Evolutionary conservation across 225 moss, liverwort and hornwort species (phyloP), one percentile per base, ranked within the genome.

Genomic region (Ulota crispa): DNA sequence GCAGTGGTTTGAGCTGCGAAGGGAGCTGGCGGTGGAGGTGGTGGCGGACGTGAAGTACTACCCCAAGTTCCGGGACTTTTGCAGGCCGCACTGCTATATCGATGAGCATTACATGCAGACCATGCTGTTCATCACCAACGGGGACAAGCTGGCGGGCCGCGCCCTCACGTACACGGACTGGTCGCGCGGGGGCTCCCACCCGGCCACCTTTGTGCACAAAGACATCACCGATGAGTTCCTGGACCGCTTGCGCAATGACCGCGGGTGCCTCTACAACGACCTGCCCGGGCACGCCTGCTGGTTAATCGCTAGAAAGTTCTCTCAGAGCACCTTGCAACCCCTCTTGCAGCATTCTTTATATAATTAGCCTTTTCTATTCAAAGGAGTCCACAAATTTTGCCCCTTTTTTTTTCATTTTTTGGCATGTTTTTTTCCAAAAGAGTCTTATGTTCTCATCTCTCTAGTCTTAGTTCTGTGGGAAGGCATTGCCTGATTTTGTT

Each of bases 91-190:
- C 27, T 92, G 92, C 75, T 92, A 92, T 73, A 88, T 92, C 4
- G 92, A 92, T 52, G 92, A 92, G 84, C 92, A 92, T 70, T 92
- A 92, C 59, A 52, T 89, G 3, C 92, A 86, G 77, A 92, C 92
- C 7, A 89, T 92, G 92, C n/a, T 92, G 72, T 86, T n/a, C 12
- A 92, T 92, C 23, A 84, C 86, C 9, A 67, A 39, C 20, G 85
- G 64, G 39, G 11, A 27, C 10, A 87, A 69, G 71, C 78, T 92
- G 76, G 89, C 86, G 0, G 80, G 75, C 39, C 75, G 92, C 84
- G 80, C 84, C 34, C 53, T 92, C 27, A 92, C 92, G 4, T 92
- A 86, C 68, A 87, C 87, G 0, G 92, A 92, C 60, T 92, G 92
- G 92, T 89, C 89, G 0, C 86, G 88, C 11, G 87, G 92, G 6